phyloP scores from a whole-genome alignment of 2,329 filamentous ascomycete species.

The Colletotrichum endophyticum region DNA sequence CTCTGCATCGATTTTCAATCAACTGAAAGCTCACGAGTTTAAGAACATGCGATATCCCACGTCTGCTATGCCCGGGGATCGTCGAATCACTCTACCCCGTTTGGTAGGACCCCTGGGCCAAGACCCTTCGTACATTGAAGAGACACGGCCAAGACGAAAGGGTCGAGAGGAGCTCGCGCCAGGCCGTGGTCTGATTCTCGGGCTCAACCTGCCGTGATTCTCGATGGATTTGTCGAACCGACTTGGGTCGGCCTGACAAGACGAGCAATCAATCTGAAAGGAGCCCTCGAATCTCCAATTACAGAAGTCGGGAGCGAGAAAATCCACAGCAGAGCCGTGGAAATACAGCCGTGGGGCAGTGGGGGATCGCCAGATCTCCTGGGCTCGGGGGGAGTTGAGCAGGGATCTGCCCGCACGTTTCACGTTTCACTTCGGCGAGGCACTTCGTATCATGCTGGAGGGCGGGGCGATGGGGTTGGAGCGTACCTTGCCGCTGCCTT shows the following conservation, averaged over 20 bases:
- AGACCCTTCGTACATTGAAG: constrained; percentile 9
- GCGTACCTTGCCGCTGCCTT: background rate
- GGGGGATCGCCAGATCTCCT: constrained; percentile 9
- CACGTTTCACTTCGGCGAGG: constrained; percentile 19
- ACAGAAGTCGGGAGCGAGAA: background rate
- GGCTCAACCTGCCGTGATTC: background rate
- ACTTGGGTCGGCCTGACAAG: background rate
- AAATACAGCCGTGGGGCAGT: background rate
- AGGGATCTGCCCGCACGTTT: constrained; percentile 20
- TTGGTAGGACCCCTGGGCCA: background rate
- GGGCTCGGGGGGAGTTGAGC: constrained; percentile 3
- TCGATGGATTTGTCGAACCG: background rate
- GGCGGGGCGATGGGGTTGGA: background rate
- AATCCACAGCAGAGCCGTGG: background rate
- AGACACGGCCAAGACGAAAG: background rate
- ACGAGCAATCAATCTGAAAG: background rate
- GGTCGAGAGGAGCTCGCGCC: background rate
- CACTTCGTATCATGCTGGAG: constrained; percentile 10
- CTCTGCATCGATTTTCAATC: background rate
- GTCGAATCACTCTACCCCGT: background rate
- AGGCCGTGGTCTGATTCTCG: background rate
- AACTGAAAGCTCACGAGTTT: background rate
- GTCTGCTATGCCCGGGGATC: background rate
- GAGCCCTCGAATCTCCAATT: background rate
- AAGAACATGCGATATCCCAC: background rate